These are phyloP conservation scores for Cytospora schulzeri DNA, from an alignment of 2,329 filamentous ascomycete genomes.

Conservation along the genomic window DNA sequence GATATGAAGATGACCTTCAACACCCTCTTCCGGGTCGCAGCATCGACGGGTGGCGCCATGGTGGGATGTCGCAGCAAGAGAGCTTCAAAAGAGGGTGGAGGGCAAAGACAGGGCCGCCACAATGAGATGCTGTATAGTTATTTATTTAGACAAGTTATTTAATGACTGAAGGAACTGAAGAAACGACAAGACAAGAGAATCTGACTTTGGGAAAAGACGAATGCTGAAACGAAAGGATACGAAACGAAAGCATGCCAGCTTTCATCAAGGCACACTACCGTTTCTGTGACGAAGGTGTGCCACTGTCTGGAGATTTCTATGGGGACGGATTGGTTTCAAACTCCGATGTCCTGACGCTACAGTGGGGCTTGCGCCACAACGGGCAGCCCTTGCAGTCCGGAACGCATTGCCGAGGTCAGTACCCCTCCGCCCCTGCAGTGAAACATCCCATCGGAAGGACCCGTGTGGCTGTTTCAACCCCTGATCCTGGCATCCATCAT, in stretches of 20 bases:
- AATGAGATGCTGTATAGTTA: not conserved
- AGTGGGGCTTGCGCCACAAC: not conserved
- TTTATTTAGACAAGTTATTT: not conserved
- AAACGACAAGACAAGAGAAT: not conserved
- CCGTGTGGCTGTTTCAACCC: not conserved
- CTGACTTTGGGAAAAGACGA: not conserved
- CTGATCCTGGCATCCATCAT: not conserved
- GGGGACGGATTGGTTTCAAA: slow-evolving; percentile 12
- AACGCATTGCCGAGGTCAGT: not conserved
- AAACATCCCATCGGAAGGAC: not conserved
- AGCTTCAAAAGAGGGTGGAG: slow-evolving; percentile 3
- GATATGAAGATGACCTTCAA: slow-evolving; percentile 87
- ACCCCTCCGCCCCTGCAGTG: not conserved
- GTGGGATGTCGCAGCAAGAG: not conserved
- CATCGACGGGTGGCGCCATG: slow-evolving; percentile 50
- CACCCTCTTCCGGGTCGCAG: slow-evolving; percentile 72
- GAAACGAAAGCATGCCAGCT: not conserved
- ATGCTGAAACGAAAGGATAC: not conserved
- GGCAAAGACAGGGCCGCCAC: not conserved
- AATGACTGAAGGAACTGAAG: no score
- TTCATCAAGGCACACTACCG: not conserved
- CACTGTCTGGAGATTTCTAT: slow-evolving; percentile 10
- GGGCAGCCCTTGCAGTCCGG: not conserved
- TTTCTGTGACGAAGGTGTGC: slow-evolving; percentile 7
- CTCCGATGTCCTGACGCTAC: not conserved